Evolutionary conservation across 495 filamentous ascomycete genomes (phyloP).

Genomic region (Friedmanniomyces endolithicus): DNA sequence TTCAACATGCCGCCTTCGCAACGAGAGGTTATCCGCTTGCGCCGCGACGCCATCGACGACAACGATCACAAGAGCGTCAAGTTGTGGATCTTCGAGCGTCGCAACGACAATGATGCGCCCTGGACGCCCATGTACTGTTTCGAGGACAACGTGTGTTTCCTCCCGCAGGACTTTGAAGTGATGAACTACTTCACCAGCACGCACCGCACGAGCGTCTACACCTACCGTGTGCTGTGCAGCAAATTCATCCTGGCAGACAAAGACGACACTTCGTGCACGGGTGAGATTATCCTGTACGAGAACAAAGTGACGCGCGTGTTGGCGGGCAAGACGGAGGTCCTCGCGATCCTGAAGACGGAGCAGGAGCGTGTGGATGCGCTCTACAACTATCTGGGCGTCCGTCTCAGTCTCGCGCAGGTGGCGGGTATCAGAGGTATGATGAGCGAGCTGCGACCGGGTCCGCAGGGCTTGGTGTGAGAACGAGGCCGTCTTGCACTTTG

Average conservation of each 20-base stretch:
- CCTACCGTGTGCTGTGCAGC: constrained; percentile 39
- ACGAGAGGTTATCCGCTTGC: constrained; percentile 1
- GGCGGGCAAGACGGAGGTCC: constrained; percentile 32
- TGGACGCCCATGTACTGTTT: constrained; percentile 53
- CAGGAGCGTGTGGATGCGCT: constrained; percentile 22
- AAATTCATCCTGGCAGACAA: constrained; percentile 39
- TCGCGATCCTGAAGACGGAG: constrained; percentile 22
- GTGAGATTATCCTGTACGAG: constrained; percentile 44
- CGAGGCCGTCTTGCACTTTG: neutral
- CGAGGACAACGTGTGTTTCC: constrained; percentile 43
- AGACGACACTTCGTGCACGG: constrained; percentile 34
- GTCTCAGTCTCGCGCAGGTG: constrained; percentile 19
- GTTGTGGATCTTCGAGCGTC: constrained; percentile 52
- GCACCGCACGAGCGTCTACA: constrained; percentile 36
- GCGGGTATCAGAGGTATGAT: constrained; percentile 22
- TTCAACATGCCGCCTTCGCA: neutral
- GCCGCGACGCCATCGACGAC: constrained; percentile 27
- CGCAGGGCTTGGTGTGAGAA: neutral
- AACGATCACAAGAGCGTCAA: constrained; percentile 36
- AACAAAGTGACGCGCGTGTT: constrained; percentile 47
- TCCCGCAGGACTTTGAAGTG: constrained; percentile 47
- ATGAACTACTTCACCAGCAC: constrained; percentile 49
- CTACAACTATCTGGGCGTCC: constrained; percentile 22
- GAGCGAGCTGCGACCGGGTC: constrained; percentile 14
- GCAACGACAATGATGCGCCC: constrained; percentile 31